These are phyloP conservation scores for Barnettozyma californica DNA, from an alignment of 805 yeast species.

Conservation along the genomic window DNA sequence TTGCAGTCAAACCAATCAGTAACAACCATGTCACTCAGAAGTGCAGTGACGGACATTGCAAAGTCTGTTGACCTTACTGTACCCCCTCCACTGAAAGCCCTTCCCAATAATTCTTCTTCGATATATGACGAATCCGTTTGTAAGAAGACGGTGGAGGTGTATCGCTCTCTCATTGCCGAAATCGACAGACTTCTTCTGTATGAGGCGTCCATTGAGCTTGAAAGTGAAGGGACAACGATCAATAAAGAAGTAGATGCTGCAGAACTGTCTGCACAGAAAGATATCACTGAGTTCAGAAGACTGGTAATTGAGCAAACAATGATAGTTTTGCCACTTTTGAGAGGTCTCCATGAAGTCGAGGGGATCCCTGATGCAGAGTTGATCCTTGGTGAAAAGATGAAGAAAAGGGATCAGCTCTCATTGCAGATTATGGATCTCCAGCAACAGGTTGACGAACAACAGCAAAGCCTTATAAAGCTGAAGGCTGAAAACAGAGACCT, in stretches of 20 bases:
- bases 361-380: conserved; percentile 18
- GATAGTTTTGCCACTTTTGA: conserved; percentile 17
- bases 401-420: conserved; percentile 13
- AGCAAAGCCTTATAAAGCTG: background rate
- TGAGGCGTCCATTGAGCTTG: conserved; percentile 9
- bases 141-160: conserved; percentile 26
- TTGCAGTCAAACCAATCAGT: too few relatives aligned
- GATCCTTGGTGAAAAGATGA: conserved; percentile 9
- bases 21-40: background rate
- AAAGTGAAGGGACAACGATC: background rate
- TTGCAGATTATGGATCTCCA: conserved; percentile 9
- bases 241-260: background rate
- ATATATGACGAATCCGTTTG: background rate
- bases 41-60: background rate
- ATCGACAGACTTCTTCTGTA: conserved; percentile 29
- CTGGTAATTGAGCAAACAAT: conserved; percentile 16
- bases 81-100: background rate
- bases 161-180: conserved; percentile 15
- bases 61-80: background rate
- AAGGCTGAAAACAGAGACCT: conserved; percentile 1
- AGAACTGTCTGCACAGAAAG: background rate
- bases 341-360: conserved; percentile 24
- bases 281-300: conserved; percentile 12
- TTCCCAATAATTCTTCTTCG: background rate
- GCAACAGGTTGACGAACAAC: background rate